Evolutionary conservation across 1,284 basidiomycete genomes (phyloP).

Genomic region (Schizopora paradoxa): DNA sequence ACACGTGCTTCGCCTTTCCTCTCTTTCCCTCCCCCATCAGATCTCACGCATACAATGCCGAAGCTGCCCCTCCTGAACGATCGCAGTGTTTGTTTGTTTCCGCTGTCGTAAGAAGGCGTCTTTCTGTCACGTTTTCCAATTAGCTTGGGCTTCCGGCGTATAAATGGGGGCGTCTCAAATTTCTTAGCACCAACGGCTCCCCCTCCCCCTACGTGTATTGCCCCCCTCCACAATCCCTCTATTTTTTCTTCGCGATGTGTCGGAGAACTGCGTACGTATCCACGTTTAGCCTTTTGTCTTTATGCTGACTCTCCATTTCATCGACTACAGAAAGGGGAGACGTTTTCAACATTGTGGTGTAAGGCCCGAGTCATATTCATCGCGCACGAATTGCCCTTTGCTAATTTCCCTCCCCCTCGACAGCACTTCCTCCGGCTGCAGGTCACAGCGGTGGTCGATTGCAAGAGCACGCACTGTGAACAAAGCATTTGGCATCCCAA

Average conservation of each 20-base stretch:
- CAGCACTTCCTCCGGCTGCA: constrained; percentile 72
- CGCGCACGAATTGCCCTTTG: not conserved
- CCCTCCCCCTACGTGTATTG: no score
- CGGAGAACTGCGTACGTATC: constrained; percentile 48
- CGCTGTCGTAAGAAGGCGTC: no score
- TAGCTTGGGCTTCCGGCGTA: no score
- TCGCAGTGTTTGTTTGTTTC: no score
- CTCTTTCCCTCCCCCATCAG: no score
- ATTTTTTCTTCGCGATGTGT: constrained; percentile 46
- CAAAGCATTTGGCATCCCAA: constrained; percentile 55
- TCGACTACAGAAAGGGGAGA: constrained; percentile 55
- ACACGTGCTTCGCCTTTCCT: no score
- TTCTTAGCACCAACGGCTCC: no score
- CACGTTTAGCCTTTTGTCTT: constrained; percentile 2
- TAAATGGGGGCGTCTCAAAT: no score
- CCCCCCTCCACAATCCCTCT: no score
- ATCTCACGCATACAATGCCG: no score
- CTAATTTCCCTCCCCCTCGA: constrained; percentile 11
- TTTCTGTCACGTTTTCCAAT: no score
- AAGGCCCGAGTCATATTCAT: constrained; percentile 17
- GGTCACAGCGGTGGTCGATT: constrained; percentile 64
- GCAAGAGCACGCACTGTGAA: constrained; percentile 54
- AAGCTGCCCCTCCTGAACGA: no score
- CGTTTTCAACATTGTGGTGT: constrained; percentile 65
- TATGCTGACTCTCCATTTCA: constrained; percentile 18